These are phyloP conservation scores for Blumeria graminis DNA, from an alignment of 2,329 filamentous ascomycete species.

Conservation along the genomic window DNA sequence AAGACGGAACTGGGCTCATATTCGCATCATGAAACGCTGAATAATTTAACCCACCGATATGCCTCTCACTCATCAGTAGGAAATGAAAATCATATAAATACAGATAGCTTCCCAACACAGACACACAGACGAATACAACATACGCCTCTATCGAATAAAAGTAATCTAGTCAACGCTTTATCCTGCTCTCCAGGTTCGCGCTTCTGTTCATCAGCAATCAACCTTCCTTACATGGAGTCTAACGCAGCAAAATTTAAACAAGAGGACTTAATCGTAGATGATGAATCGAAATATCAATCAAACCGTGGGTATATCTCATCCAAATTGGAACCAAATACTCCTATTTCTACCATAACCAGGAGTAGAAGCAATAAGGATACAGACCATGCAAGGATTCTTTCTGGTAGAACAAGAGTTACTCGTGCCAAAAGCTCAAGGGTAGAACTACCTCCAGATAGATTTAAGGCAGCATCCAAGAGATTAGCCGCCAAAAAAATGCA, in stretches of 20 bases:
- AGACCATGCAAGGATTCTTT: not conserved
- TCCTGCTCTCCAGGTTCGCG: not conserved
- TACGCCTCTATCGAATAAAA: conserved; percentile 4
- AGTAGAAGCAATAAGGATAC: not conserved
- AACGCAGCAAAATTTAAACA: too few species aligned
- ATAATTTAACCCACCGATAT: conserved; percentile 4
- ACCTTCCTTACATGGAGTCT: not conserved
- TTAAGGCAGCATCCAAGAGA: not conserved
- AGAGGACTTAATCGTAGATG: not conserved
- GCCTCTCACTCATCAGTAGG: conserved; percentile 11
- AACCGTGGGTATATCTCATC: not conserved
- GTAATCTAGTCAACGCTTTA: not conserved
- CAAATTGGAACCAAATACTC: not conserved
- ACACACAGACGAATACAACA: conserved; percentile 9
- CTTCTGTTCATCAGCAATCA: not conserved
- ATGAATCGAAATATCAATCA: not conserved
- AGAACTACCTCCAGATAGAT: not conserved
- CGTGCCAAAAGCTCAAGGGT: not conserved
- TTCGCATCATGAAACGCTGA: conserved; percentile 4
- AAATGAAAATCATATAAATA: conserved; percentile 9
- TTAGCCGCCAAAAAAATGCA: not conserved
- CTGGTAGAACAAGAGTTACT: not conserved
- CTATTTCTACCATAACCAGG: not conserved
- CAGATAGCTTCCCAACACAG: conserved; percentile 7
- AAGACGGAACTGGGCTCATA: conserved; percentile 2